Evolutionary conservation across 2,329 filamentous ascomycete species (phyloP).

Genomic region (Allantophomopsis lycopodina): DNA sequence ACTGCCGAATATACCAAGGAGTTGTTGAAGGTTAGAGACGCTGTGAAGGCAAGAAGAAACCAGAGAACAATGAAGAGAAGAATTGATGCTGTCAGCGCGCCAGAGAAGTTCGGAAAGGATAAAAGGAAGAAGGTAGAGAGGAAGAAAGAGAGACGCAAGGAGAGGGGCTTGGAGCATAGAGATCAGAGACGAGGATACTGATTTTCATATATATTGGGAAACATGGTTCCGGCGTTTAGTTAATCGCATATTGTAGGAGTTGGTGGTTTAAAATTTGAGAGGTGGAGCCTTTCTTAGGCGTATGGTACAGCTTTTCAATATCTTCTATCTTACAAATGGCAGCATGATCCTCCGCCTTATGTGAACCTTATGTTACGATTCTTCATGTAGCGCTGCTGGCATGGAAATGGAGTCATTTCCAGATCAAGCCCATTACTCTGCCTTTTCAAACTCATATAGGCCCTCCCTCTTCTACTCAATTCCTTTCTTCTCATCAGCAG

Average conservation of each 20-base stretch:
- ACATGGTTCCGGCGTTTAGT: too few species aligned
- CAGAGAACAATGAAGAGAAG: conserved; percentile 72
- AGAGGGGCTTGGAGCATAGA: conserved; percentile 60
- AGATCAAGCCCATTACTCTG: too few species aligned
- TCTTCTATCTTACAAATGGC: too few species aligned
- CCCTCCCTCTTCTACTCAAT: not conserved
- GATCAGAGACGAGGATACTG: conserved; percentile 34
- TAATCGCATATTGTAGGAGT: too few species aligned
- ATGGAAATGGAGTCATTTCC: too few species aligned
- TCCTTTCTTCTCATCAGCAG: not conserved
- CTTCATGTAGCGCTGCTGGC: too few species aligned
- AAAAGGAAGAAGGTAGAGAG: conserved; percentile 77
- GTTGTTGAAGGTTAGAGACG: conserved; percentile 59
- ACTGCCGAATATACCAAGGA: conserved; percentile 65
- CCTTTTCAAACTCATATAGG: too few species aligned
- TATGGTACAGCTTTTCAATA: too few species aligned
- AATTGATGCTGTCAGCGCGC: conserved; percentile 73
- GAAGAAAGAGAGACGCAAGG: conserved; percentile 74
- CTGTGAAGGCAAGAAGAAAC: conserved; percentile 58
- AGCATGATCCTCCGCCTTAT: too few species aligned
- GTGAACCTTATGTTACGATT: too few species aligned
- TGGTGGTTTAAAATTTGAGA: too few species aligned
- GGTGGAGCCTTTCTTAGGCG: too few species aligned
- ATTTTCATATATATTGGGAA: not conserved
- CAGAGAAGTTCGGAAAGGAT: conserved; percentile 62